Conservation (phyloP, 768 basidiomycete species). For the Pholiota molesta region DNA sequence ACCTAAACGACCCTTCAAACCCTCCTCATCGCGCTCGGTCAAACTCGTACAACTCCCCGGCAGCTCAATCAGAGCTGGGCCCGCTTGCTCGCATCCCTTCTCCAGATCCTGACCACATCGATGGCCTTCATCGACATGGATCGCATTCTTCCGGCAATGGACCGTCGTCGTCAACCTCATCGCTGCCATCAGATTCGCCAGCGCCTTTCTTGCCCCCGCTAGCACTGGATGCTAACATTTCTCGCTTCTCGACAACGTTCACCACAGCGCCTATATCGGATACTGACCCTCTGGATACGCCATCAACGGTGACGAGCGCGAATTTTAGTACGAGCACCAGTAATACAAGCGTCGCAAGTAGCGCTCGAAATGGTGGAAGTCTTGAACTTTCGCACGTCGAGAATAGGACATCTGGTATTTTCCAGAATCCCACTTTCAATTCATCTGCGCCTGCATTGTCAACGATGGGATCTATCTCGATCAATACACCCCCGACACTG, state of each 20-base stretch:
- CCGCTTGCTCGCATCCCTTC: conserved; percentile 83
- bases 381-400: conserved; percentile 7
- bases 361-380: background rate
- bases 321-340: conserved; percentile 30
- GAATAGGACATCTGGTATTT: conserved; percentile 46
- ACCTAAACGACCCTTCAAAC: conserved; percentile 48
- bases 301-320: conserved; percentile 19
- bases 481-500: conserved; percentile 48
- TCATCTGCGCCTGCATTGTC: conserved; percentile 90
- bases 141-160: conserved; percentile 54
- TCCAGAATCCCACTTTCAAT: conserved; percentile 81
- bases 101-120: conserved; percentile 85
- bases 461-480: conserved; percentile 40
- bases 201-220: conserved; percentile 67
- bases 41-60: conserved; percentile 77
- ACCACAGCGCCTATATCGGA: conserved; percentile 21
- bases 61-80: conserved; percentile 59
- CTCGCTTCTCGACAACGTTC: conserved; percentile 28
- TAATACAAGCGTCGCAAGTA: background rate
- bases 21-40: conserved; percentile 63
- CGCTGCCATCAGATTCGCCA: conserved; percentile 35
- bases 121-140: conserved; percentile 77
- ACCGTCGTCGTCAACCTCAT: conserved; percentile 13
- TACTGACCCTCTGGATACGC: conserved; percentile 39
- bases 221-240: conserved; percentile 52